A percentile compares a stretch with the other conserved stretches of the same genome.
Evolutionary conservation across 2,329 filamentous ascomycete genomes (phyloP).

Genomic region (Trichoderma sp.): DNA sequence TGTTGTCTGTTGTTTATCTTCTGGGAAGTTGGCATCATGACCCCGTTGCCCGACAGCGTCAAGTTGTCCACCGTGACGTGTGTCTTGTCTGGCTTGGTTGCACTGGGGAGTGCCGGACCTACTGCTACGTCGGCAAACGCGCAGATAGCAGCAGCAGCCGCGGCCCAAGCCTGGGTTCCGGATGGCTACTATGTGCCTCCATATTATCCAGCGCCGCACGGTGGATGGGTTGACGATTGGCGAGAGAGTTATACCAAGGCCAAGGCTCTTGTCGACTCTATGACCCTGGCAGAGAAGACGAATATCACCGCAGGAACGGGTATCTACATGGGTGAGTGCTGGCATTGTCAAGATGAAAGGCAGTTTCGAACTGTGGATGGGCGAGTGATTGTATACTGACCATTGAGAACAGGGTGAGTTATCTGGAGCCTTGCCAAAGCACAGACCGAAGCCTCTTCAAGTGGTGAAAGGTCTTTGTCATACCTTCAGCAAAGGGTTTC

Average conservation of each 20-base stretch:
- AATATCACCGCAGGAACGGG: conserved; percentile 75
- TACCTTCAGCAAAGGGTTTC: neutral
- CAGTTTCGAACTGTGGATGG: neutral
- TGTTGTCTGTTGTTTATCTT: neutral
- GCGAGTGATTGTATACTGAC: conserved; percentile 4
- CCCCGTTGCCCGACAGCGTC: conserved; percentile 12
- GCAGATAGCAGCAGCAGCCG: neutral
- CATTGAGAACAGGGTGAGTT: conserved; percentile 23
- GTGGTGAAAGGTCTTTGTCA: neutral
- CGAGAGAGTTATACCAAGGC: conserved; percentile 70
- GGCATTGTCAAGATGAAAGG: neutral
- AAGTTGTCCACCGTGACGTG: conserved; percentile 24
- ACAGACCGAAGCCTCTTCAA: neutral
- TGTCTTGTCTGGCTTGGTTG: conserved; percentile 14
- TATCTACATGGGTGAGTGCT: conserved; percentile 63
- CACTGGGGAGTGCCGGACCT: conserved; percentile 14
- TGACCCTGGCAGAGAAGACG: conserved; percentile 81
- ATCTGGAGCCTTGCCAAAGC: neutral
- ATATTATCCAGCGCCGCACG: conserved; percentile 72
- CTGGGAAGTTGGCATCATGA: neutral
- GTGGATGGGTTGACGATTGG: conserved; percentile 72
- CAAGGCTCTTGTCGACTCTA: conserved; percentile 65
- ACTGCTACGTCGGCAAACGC: conserved; percentile 6
- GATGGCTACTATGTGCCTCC: conserved; percentile 48
- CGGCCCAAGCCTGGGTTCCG: conserved; percentile 23